A percentile compares a stretch with the other conserved stretches of the same genome.
phyloP scores from a whole-genome alignment of 352 stramenopile species.

The Peronospora belbahrii region DNA sequence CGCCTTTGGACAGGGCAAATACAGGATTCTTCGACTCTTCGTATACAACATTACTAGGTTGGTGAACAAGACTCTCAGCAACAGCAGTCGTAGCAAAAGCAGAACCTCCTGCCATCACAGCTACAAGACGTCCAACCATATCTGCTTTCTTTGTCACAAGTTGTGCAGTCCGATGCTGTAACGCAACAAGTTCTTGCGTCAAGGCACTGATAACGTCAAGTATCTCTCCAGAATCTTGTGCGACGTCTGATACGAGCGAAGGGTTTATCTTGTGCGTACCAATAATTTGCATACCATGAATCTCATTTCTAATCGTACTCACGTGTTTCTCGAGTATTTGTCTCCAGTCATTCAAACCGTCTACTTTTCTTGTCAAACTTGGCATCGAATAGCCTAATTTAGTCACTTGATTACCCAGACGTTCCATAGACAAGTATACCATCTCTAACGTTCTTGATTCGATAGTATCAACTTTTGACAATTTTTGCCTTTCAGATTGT shows the following conservation, averaged over 20 bases:
- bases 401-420: slow-evolving; percentile 37
- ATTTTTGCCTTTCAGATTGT: no score
- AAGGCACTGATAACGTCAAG: slow-evolving; percentile 27
- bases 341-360: no score
- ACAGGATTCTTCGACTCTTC: slow-evolving; percentile 18
- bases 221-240: no score
- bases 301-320: no score
- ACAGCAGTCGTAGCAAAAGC: no score
- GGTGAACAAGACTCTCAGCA: neutral
- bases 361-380: slow-evolving; percentile 16
- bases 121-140: slow-evolving; percentile 16
- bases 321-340: no score
- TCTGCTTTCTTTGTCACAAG: slow-evolving; percentile 26
- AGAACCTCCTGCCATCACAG: slow-evolving; percentile 13
- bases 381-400: slow-evolving; percentile 45
- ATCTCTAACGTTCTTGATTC: slow-evolving; percentile 31
- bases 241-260: no score
- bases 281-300: no score
- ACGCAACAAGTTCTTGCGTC: slow-evolving; percentile 36
- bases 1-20: slow-evolving; percentile 27
- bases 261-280: no score
- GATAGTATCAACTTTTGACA: slow-evolving; percentile 29
- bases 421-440: slow-evolving; percentile 36
- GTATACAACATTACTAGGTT: no score
- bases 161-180: slow-evolving; percentile 38